Base-by-base conservation (phyloP, 805 yeast genomes). In the Scheffersomyces stipitis region DNA sequence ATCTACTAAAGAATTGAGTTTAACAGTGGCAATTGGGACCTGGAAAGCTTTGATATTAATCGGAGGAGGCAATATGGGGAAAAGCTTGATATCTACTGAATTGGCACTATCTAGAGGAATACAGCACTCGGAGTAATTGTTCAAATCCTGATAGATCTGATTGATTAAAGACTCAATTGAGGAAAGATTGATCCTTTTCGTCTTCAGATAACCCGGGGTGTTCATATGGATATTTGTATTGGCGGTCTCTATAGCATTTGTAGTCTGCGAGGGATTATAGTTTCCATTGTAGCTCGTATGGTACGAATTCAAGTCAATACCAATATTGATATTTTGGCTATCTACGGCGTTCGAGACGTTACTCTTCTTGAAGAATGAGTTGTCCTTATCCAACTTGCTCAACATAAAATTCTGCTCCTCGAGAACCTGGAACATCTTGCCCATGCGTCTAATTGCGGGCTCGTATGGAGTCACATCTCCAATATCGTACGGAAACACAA, bases 101-200 rank as follows among this genome's bases (percentile, higher is more conserved):
- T 86, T 93, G 20, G 95, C 83, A 16, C 81, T 81, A 53, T 91
- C 96, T 23, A 93, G 79, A 0, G 97, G 96, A 20, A 93, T 91
- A 58, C 89, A 77, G 62, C 99, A 93, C 59, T 93, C 99, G 0
- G 96, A 87, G 62, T 90, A 95, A 56, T 86, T 88, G 62, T 93
- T 95, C 47, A 93, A 69, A 58, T 93, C 99, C 60, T 90, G 96
- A 54, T 74, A 90, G n/a, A 93, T 75, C 57, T 93, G 96, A 58
- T 87, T 88, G 15, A 93, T 77, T 36, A 91, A 67, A 48, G 86
- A 83, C 48, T 82, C 84, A 30, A 95, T 79, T 9, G 71, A 64
- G 26, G 66, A 58, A 29, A 69, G 53, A 16, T 56, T 53, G 31
- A 67, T 61, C 31, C 52, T 52, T 30, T 60, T 63, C 36, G 65